phyloP scores from a whole-genome alignment of 768 basidiomycete genomes.

The Tricholomella constricta region DNA sequence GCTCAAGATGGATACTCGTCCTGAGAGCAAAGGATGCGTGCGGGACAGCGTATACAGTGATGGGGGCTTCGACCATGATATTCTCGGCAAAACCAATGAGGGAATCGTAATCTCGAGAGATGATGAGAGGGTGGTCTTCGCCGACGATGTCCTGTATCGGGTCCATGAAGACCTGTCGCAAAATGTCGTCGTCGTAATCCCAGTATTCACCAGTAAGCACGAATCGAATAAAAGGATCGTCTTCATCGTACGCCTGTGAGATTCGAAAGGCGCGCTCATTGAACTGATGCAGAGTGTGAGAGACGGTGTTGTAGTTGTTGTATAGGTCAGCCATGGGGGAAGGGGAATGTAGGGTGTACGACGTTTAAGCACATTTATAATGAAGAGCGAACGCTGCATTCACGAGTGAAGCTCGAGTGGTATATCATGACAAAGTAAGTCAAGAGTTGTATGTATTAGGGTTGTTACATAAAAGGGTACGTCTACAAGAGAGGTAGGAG shows the following conservation, averaged over 20 bases:
- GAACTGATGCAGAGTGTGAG: background rate
- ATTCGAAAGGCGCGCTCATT: background rate
- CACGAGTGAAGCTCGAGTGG: too few species aligned
- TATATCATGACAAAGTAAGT: too few species aligned
- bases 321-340: background rate
- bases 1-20: constrained; percentile 6
- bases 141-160: background rate
- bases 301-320: background rate
- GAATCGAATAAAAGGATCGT: background rate
- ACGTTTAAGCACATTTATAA: too few species aligned
- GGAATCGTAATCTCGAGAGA: constrained; percentile 24
- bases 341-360: too few species aligned
- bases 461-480: too few species aligned
- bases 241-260: background rate
- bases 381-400: too few species aligned
- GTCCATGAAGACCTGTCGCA: constrained; percentile 4
- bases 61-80: constrained; percentile 6
- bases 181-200: background rate
- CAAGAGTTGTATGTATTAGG: too few species aligned
- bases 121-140: background rate
- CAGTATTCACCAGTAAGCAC: background rate
- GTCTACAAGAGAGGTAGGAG: too few species aligned
- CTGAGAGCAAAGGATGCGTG: constrained; percentile 2
- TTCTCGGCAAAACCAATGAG: constrained; percentile 11
- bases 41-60: constrained; percentile 5